Evolutionary conservation across 345 rosid species (phyloP).

Genomic region (Cochlearia excelsa): DNA sequence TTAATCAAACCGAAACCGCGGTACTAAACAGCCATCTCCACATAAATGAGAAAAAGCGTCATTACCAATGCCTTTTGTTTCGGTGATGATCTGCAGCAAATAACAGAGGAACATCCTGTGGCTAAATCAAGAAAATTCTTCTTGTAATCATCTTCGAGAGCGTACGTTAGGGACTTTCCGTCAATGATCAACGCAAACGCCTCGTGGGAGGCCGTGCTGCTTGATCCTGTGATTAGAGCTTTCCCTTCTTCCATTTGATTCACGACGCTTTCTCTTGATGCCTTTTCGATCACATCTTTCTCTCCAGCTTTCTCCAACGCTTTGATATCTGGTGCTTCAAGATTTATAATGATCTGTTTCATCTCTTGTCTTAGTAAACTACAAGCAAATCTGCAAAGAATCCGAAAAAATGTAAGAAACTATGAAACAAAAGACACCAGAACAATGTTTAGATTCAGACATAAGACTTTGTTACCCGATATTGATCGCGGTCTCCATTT

Average conservation of each 20-base stretch:
- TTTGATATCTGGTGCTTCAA: constrained; percentile 63
- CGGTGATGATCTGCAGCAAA: constrained; percentile 96
- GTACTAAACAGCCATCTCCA: neutral
- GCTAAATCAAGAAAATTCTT: constrained; percentile 80
- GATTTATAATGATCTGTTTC: constrained; percentile 79
- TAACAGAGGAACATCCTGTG: constrained; percentile 83
- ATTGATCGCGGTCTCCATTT: constrained; percentile 97
- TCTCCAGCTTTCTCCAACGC: constrained; percentile 72
- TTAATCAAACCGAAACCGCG: neutral
- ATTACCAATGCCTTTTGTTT: constrained; percentile 94
- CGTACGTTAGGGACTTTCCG: constrained; percentile 77
- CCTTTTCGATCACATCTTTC: constrained; percentile 56
- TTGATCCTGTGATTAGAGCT: constrained; percentile 48
- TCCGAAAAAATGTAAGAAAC: constrained; percentile 11
- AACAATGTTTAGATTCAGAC: constrained; percentile 2
- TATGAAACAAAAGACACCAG: constrained; percentile 5
- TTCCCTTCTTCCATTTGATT: constrained; percentile 58
- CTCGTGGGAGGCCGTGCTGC: constrained; percentile 40
- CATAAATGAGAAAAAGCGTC: neutral
- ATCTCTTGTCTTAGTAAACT: constrained; percentile 95
- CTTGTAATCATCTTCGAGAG: constrained; percentile 71
- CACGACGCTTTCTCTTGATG: constrained; percentile 60
- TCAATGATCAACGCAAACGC: constrained; percentile 88
- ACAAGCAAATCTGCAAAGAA: constrained; percentile 76
- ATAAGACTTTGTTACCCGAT: constrained; percentile 56